Conservation (phyloP, 306 rosid genomes). For the Ziziphus jujuba region DNA sequence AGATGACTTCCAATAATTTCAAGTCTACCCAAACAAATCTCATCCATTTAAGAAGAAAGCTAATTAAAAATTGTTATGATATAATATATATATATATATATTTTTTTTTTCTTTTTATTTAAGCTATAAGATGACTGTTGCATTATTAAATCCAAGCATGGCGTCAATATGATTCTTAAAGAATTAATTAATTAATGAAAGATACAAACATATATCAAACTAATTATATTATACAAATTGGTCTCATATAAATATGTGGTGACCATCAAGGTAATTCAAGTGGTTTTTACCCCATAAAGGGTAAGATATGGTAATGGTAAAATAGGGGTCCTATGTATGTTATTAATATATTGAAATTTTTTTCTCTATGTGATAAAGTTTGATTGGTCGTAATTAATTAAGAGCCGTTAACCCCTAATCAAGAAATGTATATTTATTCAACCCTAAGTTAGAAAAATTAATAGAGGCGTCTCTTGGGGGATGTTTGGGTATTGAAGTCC, state of each 20-base stretch:
- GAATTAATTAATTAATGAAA: background rate
- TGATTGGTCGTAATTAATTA: conserved; percentile 12
- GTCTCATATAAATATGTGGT: conserved; percentile 13
- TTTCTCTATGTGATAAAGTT: conserved; percentile 10
- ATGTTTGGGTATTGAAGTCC: conserved; percentile 12
- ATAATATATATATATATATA: background rate
- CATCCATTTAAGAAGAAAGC: conserved; percentile 29
- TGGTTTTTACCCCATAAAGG: background rate
- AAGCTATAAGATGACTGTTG: conserved; percentile 18
- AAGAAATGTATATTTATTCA: conserved; percentile 1
- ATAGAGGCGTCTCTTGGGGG: conserved; percentile 28
- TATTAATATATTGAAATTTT: background rate
- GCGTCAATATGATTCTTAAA: conserved; percentile 24
- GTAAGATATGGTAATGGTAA: background rate
- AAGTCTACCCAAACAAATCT: conserved; percentile 22
- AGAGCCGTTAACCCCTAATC: conserved; percentile 18
- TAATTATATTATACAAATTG: conserved; percentile 8
- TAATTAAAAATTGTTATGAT: background rate
- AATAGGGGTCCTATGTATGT: background rate
- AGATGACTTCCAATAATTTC: conserved; percentile 21
- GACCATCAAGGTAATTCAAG: conserved; percentile 21
- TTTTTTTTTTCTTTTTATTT: background rate
- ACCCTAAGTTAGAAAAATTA: conserved; percentile 16
- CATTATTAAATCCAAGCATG: conserved; percentile 19
- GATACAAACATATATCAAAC: conserved; percentile 10